These are phyloP conservation scores for Rhynchospora breviuscula DNA, from an alignment of 176 grass and related monocot genomes.

Conservation along the genomic window DNA sequence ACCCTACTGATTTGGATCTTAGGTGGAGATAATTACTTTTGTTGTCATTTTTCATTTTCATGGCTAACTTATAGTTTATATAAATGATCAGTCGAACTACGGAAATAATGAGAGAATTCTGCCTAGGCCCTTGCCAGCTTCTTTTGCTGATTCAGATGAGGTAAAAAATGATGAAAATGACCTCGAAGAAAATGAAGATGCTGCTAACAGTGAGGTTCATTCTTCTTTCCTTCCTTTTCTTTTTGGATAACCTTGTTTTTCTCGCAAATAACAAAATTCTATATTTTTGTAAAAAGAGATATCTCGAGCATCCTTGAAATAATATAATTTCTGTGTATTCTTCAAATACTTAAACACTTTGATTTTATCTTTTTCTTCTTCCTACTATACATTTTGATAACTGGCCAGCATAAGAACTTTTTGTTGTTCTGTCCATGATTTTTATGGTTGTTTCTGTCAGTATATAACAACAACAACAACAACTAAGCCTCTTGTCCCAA, in stretches of 20 bases:
- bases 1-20: neutral
- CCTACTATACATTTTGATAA: neutral
- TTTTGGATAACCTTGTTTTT: neutral
- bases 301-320: neutral
- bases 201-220: slow-evolving; percentile 15
- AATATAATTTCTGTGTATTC: neutral
- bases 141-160: slow-evolving; percentile 3
- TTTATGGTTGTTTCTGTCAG: neutral
- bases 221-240: neutral
- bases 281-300: neutral
- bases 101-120: slow-evolving; percentile 20
- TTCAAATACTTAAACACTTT: neutral
- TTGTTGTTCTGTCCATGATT: neutral
- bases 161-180: slow-evolving; percentile 1
- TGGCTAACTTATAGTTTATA: neutral
- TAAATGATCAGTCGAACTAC: slow-evolving; percentile 12
- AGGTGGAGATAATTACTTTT: neutral
- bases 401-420: neutral
- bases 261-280: neutral
- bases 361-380: neutral
- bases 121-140: slow-evolving; percentile 22
- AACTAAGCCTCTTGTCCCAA: no score
- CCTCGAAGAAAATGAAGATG: slow-evolving; percentile 9
- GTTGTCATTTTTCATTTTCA: neutral
- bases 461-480: no score